These are phyloP conservation scores for Combretum micranthum DNA, from an alignment of 345 rosid species.

Conservation along the genomic window DNA sequence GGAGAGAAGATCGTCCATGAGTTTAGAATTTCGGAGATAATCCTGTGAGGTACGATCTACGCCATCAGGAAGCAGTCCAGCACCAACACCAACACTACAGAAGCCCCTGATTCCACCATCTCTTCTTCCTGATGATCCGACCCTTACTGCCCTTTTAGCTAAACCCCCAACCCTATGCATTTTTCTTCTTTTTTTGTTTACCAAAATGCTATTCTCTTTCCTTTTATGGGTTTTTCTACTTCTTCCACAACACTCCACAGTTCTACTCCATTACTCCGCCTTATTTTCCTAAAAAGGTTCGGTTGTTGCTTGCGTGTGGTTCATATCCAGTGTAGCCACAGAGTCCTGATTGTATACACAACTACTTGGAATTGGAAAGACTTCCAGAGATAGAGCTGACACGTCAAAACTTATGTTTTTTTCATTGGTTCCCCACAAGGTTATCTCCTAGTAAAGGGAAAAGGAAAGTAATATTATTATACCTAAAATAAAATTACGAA, in stretches of 20 bases:
- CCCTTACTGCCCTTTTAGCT: constrained; percentile 28
- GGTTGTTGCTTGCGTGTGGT: constrained; percentile 28
- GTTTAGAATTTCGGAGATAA: constrained; percentile 45
- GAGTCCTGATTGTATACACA: too few species aligned
- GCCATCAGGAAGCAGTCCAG: constrained; percentile 61
- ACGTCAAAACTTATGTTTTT: too few species aligned
- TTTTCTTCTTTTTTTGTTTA: constrained; percentile 8
- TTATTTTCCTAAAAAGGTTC: too few species aligned
- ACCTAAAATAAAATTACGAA: too few species aligned
- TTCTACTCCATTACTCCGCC: too few species aligned
- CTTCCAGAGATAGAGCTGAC: too few species aligned
- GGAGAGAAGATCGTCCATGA: constrained; percentile 62
- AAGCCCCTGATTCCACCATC: constrained; percentile 19
- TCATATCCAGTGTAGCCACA: constrained; percentile 15
- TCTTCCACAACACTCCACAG: too few species aligned
- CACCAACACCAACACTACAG: constrained; percentile 22
- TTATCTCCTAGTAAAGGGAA: too few species aligned
- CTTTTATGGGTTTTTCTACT: background rate
- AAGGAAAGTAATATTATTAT: too few species aligned
- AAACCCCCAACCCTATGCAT: constrained; percentile 33
- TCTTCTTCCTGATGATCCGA: constrained; percentile 17
- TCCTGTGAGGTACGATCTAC: constrained; percentile 54
- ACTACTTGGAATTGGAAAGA: too few species aligned
- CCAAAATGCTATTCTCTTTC: constrained; percentile 1
- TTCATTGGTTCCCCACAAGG: too few species aligned